phyloP scores from a whole-genome alignment of 306 rosid species.

The Begonia peltatifolia region DNA sequence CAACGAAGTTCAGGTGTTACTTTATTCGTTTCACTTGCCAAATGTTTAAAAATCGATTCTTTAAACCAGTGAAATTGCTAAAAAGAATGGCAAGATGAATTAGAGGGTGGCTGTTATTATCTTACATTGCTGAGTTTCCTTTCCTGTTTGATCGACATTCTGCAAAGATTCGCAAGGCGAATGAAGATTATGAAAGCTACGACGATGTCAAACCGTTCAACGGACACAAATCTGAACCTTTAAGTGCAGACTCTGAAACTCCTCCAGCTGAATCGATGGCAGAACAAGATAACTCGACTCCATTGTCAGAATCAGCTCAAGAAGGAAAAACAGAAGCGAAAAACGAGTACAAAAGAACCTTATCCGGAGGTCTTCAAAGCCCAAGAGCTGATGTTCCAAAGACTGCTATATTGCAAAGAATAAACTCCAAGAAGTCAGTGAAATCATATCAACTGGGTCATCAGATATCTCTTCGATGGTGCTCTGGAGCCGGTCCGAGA shows the following conservation, averaged over 20 bases:
- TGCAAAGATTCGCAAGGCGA: slow-evolving; percentile 48
- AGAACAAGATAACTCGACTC: slow-evolving; percentile 19
- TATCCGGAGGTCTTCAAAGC: slow-evolving; percentile 89
- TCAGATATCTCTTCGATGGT: slow-evolving; percentile 67
- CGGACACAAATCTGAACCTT: slow-evolving; percentile 8
- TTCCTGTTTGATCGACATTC: not conserved
- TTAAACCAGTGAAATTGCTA: too few species aligned
- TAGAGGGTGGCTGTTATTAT: not conserved
- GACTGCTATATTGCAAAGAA: slow-evolving; percentile 54
- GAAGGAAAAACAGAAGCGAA: slow-evolving; percentile 10
- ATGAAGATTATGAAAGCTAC: slow-evolving; percentile 40
- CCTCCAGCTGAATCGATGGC: slow-evolving; percentile 11
- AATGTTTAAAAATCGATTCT: not conserved
- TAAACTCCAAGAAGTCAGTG: slow-evolving; percentile 67
- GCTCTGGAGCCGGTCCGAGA: slow-evolving; percentile 94
- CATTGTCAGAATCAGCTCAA: slow-evolving; percentile 19
- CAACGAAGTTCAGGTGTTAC: slow-evolving; percentile 61
- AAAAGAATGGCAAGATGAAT: too few species aligned
- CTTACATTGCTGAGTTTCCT: not conserved
- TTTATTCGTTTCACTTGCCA: slow-evolving; percentile 5
- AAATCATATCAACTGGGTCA: slow-evolving; percentile 78
- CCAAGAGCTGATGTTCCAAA: slow-evolving; percentile 74
- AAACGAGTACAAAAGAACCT: slow-evolving; percentile 41
- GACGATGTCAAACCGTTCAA: slow-evolving; percentile 22
- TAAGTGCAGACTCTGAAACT: slow-evolving; percentile 5